Base-by-base conservation (phyloP, 192 early-diverging fungal genomes). In the Linnemannia exigua region DNA sequence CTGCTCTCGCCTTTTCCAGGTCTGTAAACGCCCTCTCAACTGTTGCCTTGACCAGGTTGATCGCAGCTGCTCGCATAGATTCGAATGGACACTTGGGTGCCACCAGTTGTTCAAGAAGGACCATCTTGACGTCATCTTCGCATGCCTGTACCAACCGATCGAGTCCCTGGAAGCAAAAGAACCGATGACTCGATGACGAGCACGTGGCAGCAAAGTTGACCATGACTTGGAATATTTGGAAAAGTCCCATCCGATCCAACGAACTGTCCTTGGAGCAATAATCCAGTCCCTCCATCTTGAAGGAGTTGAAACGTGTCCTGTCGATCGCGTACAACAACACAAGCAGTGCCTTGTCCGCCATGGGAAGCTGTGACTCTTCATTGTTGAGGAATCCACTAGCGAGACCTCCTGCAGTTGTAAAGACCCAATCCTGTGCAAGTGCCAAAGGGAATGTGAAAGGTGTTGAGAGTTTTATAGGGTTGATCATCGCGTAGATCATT, bases 51-150 rank as follows among this genome's bases (percentile, higher is more conserved):
- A 91, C 69, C 12, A 91, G 38, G 47, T 88, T 88, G 50, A 91
- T 83, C 9, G 89, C 79, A 1, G 90, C 89, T 19, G 88, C 83
- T 15, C 81, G 76, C 90, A 91, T 91, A 5, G 89, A 66, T n/a
- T 89, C 82, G 36, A 82, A 90, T 11, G 90, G 90, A 35, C 90
- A 90, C 22, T 66, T 79, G 22, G 78, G 68, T 0, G 88, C 80
- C 6, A 90, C 77, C 31, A 90, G 70, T 41, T 90, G 88, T 12
- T 76, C 72, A 35, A 91, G 52, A 28, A 89, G 52, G 38, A 86
- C 87, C 77, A 91, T 69, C 19, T 82, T 83, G 9, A 84, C 82
- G 17, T 89, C 88, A 72, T 91, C 90, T 8, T 76, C 75, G 58
- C 86, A 88, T 37, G 79, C 73, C 38, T 80, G 47, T 8, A 91